These are phyloP conservation scores for Ambrosia artemisiifolia DNA, from an alignment of 129 eudicot genomes.

Conservation along the genomic window DNA sequence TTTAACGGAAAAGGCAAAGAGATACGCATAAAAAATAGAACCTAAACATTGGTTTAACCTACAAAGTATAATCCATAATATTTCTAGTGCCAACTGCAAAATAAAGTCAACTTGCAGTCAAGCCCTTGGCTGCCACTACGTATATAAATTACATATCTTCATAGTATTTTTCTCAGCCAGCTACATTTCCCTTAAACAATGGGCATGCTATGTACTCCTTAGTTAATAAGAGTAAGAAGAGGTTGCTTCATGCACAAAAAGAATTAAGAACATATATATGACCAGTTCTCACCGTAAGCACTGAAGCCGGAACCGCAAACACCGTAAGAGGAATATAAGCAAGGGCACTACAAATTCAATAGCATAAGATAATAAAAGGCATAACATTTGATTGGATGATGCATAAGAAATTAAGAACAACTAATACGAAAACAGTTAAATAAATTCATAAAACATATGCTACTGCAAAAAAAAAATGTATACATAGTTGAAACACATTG, in stretches of 20 bases:
- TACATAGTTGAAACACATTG: background rate
- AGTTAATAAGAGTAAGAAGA: conserved; percentile 1
- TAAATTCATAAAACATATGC: conserved; percentile 1
- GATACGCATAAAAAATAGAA: background rate
- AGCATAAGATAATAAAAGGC: conserved; percentile 12
- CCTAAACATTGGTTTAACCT: background rate
- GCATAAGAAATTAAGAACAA: background rate
- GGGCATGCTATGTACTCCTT: background rate
- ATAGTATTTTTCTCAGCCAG: conserved; percentile 5
- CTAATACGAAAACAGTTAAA: background rate
- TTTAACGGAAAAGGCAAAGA: background rate
- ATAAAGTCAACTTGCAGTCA: conserved; percentile 1
- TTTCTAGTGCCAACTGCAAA: background rate
- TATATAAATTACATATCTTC: background rate
- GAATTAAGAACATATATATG: background rate
- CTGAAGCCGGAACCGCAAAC: conserved; percentile 92
- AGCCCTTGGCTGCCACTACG: background rate
- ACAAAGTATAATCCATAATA: background rate
- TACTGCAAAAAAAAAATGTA: conserved; percentile 1
- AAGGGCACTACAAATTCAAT: conserved; percentile 62
- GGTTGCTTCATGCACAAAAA: background rate
- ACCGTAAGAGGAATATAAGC: conserved; percentile 93
- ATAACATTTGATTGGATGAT: background rate
- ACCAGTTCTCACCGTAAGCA: conserved; percentile 66
- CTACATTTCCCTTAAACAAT: background rate